Base-by-base conservation (phyloP, 768 basidiomycete species). In the Boletus tylopilopsis region DNA sequence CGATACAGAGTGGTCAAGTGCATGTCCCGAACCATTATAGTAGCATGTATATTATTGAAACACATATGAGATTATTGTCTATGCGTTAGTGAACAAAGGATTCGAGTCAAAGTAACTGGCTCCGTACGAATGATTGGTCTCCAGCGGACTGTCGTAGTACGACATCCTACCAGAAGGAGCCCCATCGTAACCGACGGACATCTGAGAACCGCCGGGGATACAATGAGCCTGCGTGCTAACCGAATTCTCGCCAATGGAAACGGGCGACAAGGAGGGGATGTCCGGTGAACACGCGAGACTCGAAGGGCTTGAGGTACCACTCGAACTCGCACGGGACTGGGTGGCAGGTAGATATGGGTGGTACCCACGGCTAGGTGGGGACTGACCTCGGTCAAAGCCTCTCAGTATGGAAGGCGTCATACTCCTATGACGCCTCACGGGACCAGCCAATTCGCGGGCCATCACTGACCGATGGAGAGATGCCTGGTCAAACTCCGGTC, bases 371-470 rank as follows among this genome's bases (percentile, higher is more conserved):
- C 61, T 68, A 11, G 69, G 70, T 34, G 70, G 71, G 23, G 81
- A 78, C 50, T 75, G 63, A 29, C 72, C 71, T 55, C 79, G 79
- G 37, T 71, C 73, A 45, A 74, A 79, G 45, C 70, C 76, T 45
- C 82, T 75, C 39, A 74, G 66, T 24, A 83, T 53, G 0, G 82
- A 82, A 9, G 88, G 87, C 8, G 88, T 90, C 77, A 85, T 87
- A 64, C 85, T 87, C 47, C 87, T 76, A 61, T 88, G 81, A 39
- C 88, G 74, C 44, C 86, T 71, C 39, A 82, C 74, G 10, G 86
- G 84, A 10, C 86, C 84, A n/a, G 76, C 61, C 12, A 73, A 77
- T 7, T 47, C 59, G 11, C 62, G 60, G 15, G 57, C 47, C 49
- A 59, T 60, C 16, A 56, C 43, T 12, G 63, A 59, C 15, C 56